Conservation (phyloP, 2,329 filamentous ascomycete species). For the Aureobasidium subglaciale region DNA sequence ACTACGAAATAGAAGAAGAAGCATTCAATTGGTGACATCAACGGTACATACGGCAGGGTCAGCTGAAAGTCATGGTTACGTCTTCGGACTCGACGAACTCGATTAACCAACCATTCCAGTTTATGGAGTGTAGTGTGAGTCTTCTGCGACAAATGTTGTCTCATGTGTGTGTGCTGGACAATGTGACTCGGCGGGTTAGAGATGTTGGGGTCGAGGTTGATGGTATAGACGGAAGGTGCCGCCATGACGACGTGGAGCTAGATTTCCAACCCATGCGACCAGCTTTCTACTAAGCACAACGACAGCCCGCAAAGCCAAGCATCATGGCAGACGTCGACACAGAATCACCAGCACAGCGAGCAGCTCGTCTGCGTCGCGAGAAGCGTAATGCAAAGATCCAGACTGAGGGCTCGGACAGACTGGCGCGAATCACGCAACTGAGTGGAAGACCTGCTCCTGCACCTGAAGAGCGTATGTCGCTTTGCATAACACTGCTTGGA, state of each 20-base stretch:
- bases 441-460: constrained; percentile 46
- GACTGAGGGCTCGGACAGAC: constrained; percentile 59
- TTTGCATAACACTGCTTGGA: no score
- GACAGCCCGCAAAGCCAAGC: background rate
- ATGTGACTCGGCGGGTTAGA: background rate
- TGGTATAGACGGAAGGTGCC: constrained; percentile 1
- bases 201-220: background rate
- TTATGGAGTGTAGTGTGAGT: no score
- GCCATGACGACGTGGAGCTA: constrained; percentile 5
- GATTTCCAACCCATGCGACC: constrained; percentile 1
- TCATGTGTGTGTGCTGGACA: background rate
- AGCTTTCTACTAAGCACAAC: background rate
- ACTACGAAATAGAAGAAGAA: background rate
- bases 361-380: constrained; percentile 70
- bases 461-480: constrained; percentile 20
- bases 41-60: background rate
- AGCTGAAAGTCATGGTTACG: background rate
- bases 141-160: no score
- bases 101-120: no score
- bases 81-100: background rate
- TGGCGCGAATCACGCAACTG: constrained; percentile 69
- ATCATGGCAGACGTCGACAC: constrained; percentile 21
- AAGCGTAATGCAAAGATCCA: constrained; percentile 72
- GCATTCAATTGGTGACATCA: background rate
- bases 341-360: constrained; percentile 42